phyloP scores from a whole-genome alignment of 768 basidiomycete genomes.

The Roridomyces roridus region DNA sequence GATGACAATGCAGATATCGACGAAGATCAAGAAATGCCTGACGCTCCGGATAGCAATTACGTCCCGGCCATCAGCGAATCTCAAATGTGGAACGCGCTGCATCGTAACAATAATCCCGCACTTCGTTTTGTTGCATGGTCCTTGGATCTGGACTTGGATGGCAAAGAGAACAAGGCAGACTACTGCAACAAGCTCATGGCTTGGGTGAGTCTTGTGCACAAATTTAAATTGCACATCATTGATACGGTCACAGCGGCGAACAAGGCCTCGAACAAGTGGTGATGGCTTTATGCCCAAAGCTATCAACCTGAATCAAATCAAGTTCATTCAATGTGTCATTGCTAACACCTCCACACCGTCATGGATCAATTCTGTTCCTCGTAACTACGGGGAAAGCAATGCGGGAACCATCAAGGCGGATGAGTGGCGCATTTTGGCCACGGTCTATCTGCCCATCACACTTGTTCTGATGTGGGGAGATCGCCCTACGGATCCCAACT shows the following conservation, averaged over 20 bases:
- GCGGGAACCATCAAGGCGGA: constrained; percentile 38
- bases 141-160: constrained; percentile 4
- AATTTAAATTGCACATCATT: constrained; percentile 1
- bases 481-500: constrained; percentile 1
- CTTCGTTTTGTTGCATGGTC: constrained; percentile 19
- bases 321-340: constrained; percentile 21
- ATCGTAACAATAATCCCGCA: constrained; percentile 1
- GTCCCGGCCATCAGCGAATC: constrained; percentile 8
- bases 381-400: constrained; percentile 27
- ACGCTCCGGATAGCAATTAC: constrained; percentile 10
- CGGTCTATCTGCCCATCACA: constrained; percentile 32
- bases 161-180: constrained; percentile 6
- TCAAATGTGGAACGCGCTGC: constrained; percentile 1
- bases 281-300: constrained; percentile 9
- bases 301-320: constrained; percentile 20
- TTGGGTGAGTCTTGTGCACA: constrained; percentile 19
- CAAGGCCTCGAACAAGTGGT: constrained; percentile 13
- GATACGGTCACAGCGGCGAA: constrained; percentile 12
- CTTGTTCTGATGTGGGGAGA: constrained; percentile 32
- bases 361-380: constrained; percentile 25
- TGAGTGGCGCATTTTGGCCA: constrained; percentile 31
- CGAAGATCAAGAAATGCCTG: constrained; percentile 14
- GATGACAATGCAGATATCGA: background rate
- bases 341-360: constrained; percentile 14
- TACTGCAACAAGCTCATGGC: no score